A percentile compares a stretch with the other conserved stretches of the same genome.
Conservation (phyloP, 805 yeast genomes). For the Yarrowia yakushimensis region DNA sequence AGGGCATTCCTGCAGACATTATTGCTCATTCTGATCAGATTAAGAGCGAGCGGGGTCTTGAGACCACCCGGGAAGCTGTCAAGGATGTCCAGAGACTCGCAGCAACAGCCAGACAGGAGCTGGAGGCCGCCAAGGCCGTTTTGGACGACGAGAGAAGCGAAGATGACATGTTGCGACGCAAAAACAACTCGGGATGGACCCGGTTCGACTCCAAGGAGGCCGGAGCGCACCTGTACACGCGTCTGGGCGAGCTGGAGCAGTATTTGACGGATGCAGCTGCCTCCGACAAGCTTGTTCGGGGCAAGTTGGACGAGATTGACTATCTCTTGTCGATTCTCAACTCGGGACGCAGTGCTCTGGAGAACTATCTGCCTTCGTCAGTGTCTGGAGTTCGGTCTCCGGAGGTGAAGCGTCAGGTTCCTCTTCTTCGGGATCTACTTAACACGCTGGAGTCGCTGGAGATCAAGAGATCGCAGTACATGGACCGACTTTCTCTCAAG, state of each 20-base stretch:
- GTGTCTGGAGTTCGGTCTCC: conserved; percentile 31
- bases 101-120: conserved; percentile 41
- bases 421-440: not conserved
- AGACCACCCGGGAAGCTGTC: conserved; percentile 43
- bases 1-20: conserved; percentile 55
- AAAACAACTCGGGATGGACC: conserved; percentile 56
- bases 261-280: conserved; percentile 55
- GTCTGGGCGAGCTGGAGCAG: conserved; percentile 45
- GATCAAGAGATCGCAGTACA: conserved; percentile 30
- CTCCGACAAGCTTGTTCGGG: conserved; percentile 56
- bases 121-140: conserved; percentile 39
- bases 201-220: conserved; percentile 48
- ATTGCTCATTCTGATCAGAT: conserved; percentile 55
- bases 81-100: conserved; percentile 47
- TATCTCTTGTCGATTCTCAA: conserved; percentile 46
- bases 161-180: conserved; percentile 50
- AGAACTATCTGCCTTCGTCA: conserved; percentile 37
- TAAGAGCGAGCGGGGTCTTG: conserved; percentile 50
- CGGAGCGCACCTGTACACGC: conserved; percentile 41
- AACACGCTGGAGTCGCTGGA: conserved; percentile 27
- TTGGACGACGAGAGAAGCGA: conserved; percentile 52
- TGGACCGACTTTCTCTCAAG: conserved; percentile 24
- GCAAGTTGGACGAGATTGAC: conserved; percentile 49
- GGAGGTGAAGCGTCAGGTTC: not conserved
- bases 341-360: conserved; percentile 38